Evolutionary conservation across 768 basidiomycete species (phyloP).

Genomic region (Naganishia randhawae): DNA sequence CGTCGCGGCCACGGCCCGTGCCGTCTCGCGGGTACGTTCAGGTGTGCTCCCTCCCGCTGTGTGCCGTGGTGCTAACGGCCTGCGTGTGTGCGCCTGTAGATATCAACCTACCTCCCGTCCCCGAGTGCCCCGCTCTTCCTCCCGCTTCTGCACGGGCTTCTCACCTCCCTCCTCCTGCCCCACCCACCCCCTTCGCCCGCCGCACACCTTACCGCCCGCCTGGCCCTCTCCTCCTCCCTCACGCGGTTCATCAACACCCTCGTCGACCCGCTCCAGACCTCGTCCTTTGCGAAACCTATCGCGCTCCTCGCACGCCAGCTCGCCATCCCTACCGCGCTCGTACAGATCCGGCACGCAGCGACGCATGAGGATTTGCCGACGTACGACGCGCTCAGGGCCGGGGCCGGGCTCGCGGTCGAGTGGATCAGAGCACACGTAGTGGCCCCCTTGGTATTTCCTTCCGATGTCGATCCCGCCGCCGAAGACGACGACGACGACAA

Average conservation of each 20-base stretch:
- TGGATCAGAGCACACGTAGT: slow-evolving; percentile 53
- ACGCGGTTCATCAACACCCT: slow-evolving; percentile 90
- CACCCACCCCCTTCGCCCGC: slow-evolving; percentile 30
- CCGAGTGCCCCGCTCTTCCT: slow-evolving; percentile 47
- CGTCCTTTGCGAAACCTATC: slow-evolving; percentile 85
- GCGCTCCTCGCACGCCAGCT: slow-evolving; percentile 80
- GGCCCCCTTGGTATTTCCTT: slow-evolving; percentile 59
- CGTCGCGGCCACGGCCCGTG: slow-evolving; percentile 27
- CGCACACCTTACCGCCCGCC: slow-evolving; percentile 59
- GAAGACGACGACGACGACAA: slow-evolving; percentile 45
- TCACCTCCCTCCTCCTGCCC: slow-evolving; percentile 40
- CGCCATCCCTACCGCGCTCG: slow-evolving; percentile 79
- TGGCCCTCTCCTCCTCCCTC: slow-evolving; percentile 74
- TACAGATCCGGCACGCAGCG: slow-evolving; percentile 87
- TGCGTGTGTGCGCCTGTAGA: slow-evolving; percentile 27
- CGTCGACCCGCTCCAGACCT: slow-evolving; percentile 87
- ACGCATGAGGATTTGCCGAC: slow-evolving; percentile 94
- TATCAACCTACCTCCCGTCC: slow-evolving; percentile 44
- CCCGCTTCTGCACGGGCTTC: slow-evolving; percentile 42
- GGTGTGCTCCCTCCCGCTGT: neutral
- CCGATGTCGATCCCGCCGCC: slow-evolving; percentile 57
- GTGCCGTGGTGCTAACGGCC: neutral
- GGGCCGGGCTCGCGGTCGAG: slow-evolving; percentile 46
- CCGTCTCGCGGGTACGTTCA: slow-evolving; percentile 44
- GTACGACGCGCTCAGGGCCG: slow-evolving; percentile 71